These are phyloP conservation scores for Hypomyces perniciosus DNA, from an alignment of 2,329 filamentous ascomycete species.

Conservation along the genomic window DNA sequence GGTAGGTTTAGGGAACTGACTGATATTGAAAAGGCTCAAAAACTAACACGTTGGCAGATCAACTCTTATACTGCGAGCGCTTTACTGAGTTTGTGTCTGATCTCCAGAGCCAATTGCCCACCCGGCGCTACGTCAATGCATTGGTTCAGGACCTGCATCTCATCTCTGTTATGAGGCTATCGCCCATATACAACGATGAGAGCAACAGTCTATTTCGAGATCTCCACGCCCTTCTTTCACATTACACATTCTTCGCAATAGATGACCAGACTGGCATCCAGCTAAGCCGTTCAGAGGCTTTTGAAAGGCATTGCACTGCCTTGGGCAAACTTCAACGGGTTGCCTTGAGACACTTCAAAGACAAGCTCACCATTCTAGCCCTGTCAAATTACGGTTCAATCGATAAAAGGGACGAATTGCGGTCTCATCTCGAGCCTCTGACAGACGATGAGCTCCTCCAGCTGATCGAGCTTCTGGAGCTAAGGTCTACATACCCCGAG, in stretches of 20 bases:
- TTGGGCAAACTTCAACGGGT: constrained; percentile 76
- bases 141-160: constrained; percentile 81
- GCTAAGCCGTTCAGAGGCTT: constrained; percentile 64
- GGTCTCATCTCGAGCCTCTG: constrained; percentile 65
- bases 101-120: constrained; percentile 87
- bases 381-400: constrained; percentile 90
- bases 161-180: constrained; percentile 69
- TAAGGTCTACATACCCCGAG: constrained; percentile 77
- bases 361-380: constrained; percentile 85
- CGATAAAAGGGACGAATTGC: constrained; percentile 71
- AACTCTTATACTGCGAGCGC: constrained; percentile 80
- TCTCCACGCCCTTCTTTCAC: constrained; percentile 69
- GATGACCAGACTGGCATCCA: constrained; percentile 85
- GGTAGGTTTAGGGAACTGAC: constrained; percentile 27
- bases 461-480: constrained; percentile 64
- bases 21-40: neutral
- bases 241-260: constrained; percentile 84
- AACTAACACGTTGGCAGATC: constrained; percentile 40
- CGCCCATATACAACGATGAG: constrained; percentile 69
- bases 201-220: constrained; percentile 75
- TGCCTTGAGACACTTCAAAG: constrained; percentile 74
- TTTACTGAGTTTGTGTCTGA: constrained; percentile 88
- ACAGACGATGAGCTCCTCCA: constrained; percentile 67
- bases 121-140: constrained; percentile 86
- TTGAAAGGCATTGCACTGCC: constrained; percentile 69